Evolutionary conservation across 1,284 basidiomycete genomes (phyloP), one percentile per base, ranked within the genome.

Genomic region (Gomphus bonarii): DNA sequence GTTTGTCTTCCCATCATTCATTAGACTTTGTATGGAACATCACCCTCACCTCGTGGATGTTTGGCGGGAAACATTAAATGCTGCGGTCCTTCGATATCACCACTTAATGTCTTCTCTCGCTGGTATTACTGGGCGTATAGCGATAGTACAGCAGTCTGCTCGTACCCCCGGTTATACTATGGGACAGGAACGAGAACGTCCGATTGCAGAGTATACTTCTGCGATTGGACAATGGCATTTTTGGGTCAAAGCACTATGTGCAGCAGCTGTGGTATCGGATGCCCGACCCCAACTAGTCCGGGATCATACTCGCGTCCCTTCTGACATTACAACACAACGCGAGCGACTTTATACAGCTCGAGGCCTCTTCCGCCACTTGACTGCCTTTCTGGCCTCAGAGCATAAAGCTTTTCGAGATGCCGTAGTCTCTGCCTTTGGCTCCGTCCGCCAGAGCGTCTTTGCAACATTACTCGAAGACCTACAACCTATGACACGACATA

Each of bases 381-480:
- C 90, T 2, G 88, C 89, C 5, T 90, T 94, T 66, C 75, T 97
- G 54, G 88, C 91, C 57, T 91, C 88, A 16, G 93, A 95, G 63
- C 85, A 90, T 65, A 80, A 81, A 7, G 73, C 80, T 1, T 95
- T 95, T 69, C 81, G 91, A 54, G 90, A 95, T 65, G 84, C 87
- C 0, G 91, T 91, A 16, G 90, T 95, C 4, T 75, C 88, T 46
- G 92, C 91, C 56, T 85, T 97, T 63, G 93, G 93, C 63, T 85
- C 87, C 31, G 89, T 95, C 64, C 88, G 91, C 14, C 75, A 80
- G 11, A 78, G 75, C 60, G 83, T 84, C 1, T 92, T 95, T 67
- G 80, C 86, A 12, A 84, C 90, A 30, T 75, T 97, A 12, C 74
- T 95, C 11, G 92, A 95, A 63, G 89, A 91, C 61, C 77, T 97